Percentiles rank a stretch among this genome's conserved stretches.
These are phyloP conservation scores for Capronia epimyces DNA, from an alignment of 2,329 filamentous ascomycete genomes.

Conservation along the genomic window DNA sequence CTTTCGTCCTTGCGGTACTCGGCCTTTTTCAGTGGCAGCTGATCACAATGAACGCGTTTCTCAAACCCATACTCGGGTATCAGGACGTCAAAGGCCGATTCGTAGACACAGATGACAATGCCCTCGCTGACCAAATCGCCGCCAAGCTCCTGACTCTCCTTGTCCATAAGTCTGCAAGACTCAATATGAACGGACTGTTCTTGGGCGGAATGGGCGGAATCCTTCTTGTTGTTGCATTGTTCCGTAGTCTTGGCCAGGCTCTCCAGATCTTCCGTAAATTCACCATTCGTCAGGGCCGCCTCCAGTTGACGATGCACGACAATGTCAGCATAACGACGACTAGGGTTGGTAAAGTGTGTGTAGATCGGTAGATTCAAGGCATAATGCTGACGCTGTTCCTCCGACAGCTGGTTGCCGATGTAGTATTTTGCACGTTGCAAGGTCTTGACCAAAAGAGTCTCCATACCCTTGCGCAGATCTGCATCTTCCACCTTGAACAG, in stretches of 20 bases:
- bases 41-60: conserved; percentile 98
- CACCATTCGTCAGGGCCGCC: conserved; percentile 72
- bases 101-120: conserved; percentile 94
- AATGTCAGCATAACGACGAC: conserved; percentile 88
- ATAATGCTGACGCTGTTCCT: conserved; percentile 80
- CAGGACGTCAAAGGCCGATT: conserved; percentile 95
- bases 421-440: conserved; percentile 97
- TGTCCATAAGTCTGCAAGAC: conserved; percentile 92
- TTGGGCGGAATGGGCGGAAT: conserved; percentile 93
- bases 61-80: conserved; percentile 98
- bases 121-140: conserved; percentile 93
- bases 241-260: conserved; percentile 86
- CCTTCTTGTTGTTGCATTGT: conserved; percentile 97
- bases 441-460: conserved; percentile 87
- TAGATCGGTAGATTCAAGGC: conserved; percentile 88
- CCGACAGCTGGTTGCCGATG: conserved; percentile 70
- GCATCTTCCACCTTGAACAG: conserved; percentile 86
- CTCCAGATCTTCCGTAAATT: conserved; percentile 86
- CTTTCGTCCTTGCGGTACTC: conserved; percentile 96
- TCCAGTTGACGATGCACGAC: conserved; percentile 94
- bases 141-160: conserved; percentile 75
- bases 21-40: conserved; percentile 95
- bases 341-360: conserved; percentile 95
- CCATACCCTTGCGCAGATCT: conserved; percentile 92
- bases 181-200: conserved; percentile 99